Percentiles rank a stretch among this genome's conserved stretches.
These are phyloP conservation scores for Phytophthora citricola DNA, from an alignment of 352 stramenopile genomes.

Conservation along the genomic window DNA sequence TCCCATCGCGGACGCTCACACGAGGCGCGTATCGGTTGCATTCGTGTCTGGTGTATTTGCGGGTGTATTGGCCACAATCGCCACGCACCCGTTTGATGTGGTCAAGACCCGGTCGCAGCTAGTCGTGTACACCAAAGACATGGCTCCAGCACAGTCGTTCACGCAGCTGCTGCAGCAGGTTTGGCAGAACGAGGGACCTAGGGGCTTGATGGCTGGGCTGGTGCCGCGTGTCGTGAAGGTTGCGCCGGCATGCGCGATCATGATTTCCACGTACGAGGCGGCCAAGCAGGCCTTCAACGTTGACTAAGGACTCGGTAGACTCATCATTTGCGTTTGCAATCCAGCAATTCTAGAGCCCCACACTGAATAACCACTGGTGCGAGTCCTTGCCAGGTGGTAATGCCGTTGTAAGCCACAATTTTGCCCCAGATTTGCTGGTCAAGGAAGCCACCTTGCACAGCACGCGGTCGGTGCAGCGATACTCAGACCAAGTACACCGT, in stretches of 20 bases:
- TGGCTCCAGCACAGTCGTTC: conserved; percentile 34
- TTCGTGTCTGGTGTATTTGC: conserved; percentile 87
- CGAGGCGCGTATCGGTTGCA: conserved; percentile 57
- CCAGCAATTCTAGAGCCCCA: neutral
- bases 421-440: conserved; percentile 34
- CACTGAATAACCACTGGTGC: neutral
- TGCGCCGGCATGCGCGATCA: conserved; percentile 80
- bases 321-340: conserved; percentile 5
- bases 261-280: conserved; percentile 81
- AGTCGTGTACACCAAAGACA: conserved; percentile 50
- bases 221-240: conserved; percentile 72
- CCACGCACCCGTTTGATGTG: conserved; percentile 96
- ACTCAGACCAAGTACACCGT: conserved; percentile 4
- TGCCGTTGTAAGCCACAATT: conserved; percentile 26
- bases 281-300: conserved; percentile 64
- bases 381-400: conserved; percentile 1
- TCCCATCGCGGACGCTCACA: conserved; percentile 32
- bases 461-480: conserved; percentile 6
- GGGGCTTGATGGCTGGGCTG: conserved; percentile 57
- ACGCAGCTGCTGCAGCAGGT: conserved; percentile 57
- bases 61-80: conserved; percentile 85
- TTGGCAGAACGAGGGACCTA: conserved; percentile 48
- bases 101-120: conserved; percentile 93
- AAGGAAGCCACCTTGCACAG: conserved; percentile 16
- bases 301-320: conserved; percentile 24